Percentiles rank a stretch among this genome's conserved stretches.
Conservation (phyloP, 179 eudicot species). For the Patellifolia procumbens region DNA sequence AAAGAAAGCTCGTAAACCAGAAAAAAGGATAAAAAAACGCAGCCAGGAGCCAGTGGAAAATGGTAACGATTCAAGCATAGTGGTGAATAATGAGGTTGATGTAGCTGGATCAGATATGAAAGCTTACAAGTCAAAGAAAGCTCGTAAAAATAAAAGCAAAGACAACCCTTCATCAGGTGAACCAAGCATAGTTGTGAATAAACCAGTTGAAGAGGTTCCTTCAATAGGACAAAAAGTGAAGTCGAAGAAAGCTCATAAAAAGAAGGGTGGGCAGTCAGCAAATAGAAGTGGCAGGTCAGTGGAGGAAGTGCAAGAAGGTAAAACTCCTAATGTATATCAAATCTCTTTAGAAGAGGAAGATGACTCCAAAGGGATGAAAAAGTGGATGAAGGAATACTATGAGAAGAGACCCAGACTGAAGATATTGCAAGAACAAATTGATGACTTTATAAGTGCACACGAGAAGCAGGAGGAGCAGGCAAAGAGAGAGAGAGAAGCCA, state of each 20-base stretch:
- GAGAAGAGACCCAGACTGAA: constrained; percentile 69
- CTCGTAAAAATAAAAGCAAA: constrained; percentile 38
- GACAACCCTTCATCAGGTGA: constrained; percentile 21
- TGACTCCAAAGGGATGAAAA: constrained; percentile 75
- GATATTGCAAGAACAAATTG: constrained; percentile 71
- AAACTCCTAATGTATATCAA: constrained; percentile 45
- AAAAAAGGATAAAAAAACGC: too few relatives aligned
- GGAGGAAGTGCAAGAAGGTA: constrained; percentile 34
- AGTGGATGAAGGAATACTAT: constrained; percentile 68
- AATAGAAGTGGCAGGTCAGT: constrained; percentile 27
- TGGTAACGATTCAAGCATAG: too few relatives aligned
- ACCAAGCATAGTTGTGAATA: constrained; percentile 15
- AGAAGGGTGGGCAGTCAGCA: constrained; percentile 29
- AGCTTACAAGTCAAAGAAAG: constrained; percentile 39
- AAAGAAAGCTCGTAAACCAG: too few relatives aligned
- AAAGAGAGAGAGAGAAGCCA: constrained; percentile 55
- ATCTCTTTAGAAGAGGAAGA: constrained; percentile 82
- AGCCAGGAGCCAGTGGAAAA: too few relatives aligned
- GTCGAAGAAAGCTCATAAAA: constrained; percentile 43
- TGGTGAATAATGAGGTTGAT: constrained; percentile 17
- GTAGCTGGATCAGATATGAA: constrained; percentile 22
- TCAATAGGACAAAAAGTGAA: constrained; percentile 33
- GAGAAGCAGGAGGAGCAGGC: constrained; percentile 80
- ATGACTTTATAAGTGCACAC: constrained; percentile 65
- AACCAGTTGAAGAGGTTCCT: constrained; percentile 11